Percentiles rank a stretch among this genome's conserved stretches.
Evolutionary conservation across 1,284 basidiomycete genomes (phyloP).

Genomic region (Sporisorium graminicola): DNA sequence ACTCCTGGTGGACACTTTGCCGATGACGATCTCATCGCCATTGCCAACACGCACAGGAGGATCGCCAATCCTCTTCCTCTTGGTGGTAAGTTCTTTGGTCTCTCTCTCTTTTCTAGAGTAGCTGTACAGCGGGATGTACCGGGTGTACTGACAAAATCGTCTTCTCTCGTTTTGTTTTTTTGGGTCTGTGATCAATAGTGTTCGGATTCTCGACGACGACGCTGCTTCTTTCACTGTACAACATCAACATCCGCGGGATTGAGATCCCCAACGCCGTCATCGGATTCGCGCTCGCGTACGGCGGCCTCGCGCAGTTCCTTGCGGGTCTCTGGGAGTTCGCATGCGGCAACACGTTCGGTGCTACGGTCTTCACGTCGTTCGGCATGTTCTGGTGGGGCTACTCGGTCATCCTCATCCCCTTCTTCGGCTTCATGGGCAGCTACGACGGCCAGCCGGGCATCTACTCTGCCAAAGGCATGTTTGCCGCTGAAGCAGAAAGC

Average conservation of each 20-base stretch:
- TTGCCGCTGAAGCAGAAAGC: slow-evolving; percentile 28
- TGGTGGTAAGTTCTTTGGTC: slow-evolving; percentile 38
- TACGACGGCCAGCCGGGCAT: slow-evolving; percentile 52
- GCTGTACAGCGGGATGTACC: not conserved
- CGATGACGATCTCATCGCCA: slow-evolving; percentile 55
- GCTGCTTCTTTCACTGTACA: slow-evolving; percentile 55
- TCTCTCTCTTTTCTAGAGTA: not conserved
- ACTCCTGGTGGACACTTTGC: slow-evolving; percentile 55
- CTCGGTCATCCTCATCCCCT: slow-evolving; percentile 52
- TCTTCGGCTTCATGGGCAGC: slow-evolving; percentile 50
- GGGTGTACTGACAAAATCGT: not conserved
- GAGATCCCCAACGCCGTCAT: slow-evolving; percentile 46
- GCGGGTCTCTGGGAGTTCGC: slow-evolving; percentile 63
- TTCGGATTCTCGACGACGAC: slow-evolving; percentile 51
- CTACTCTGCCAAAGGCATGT: slow-evolving; percentile 32
- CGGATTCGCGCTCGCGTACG: slow-evolving; percentile 39
- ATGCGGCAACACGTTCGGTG: slow-evolving; percentile 57
- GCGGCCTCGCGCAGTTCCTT: slow-evolving; percentile 54
- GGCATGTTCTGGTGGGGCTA: slow-evolving; percentile 63
- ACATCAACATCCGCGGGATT: slow-evolving; percentile 43
- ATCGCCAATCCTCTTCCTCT: slow-evolving; percentile 55
- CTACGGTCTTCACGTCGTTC: slow-evolving; percentile 51
- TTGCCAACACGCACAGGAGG: slow-evolving; percentile 46
- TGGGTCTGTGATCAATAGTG: slow-evolving; percentile 11
- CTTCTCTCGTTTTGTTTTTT: not conserved